Conservation (phyloP, 345 rosid genomes). For the Populus euphratica region DNA sequence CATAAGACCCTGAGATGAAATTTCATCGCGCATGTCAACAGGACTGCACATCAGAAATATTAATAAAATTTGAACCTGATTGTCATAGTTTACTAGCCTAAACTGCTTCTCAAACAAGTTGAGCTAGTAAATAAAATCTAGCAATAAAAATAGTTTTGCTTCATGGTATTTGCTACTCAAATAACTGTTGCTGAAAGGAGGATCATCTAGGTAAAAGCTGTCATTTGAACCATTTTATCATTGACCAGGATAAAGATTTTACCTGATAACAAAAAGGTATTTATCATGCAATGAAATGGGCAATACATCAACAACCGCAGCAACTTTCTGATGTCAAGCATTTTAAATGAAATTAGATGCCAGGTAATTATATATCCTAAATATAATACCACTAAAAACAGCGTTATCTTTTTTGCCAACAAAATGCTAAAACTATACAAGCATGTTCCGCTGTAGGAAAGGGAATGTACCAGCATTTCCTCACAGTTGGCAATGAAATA, state of each 20-base stretch:
- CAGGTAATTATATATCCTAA: neutral
- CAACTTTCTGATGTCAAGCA: conserved; percentile 58
- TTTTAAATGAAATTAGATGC: conserved; percentile 4
- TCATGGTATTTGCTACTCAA: no score
- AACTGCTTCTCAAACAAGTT: neutral
- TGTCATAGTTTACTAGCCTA: neutral
- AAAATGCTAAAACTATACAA: neutral
- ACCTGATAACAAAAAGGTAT: conserved; percentile 87
- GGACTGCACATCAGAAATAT: conserved; percentile 58
- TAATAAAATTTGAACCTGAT: conserved; percentile 13
- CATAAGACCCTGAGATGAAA: conserved; percentile 71
- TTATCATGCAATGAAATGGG: conserved; percentile 73
- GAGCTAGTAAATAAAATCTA: no score
- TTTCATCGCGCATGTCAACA: conserved; percentile 64
- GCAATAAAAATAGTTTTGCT: no score
- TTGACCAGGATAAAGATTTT: conserved; percentile 14
- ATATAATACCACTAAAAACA: neutral
- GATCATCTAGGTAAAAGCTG: neutral
- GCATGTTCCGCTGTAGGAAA: neutral
- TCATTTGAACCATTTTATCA: neutral
- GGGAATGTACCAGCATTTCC: conserved; percentile 58
- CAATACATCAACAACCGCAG: conserved; percentile 63
- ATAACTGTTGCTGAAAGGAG: no score
- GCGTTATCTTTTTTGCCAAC: neutral
- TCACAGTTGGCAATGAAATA: conserved; percentile 81